Evolutionary conservation across 306 rosid species (phyloP).

Genomic region (Dryas drummondii): DNA sequence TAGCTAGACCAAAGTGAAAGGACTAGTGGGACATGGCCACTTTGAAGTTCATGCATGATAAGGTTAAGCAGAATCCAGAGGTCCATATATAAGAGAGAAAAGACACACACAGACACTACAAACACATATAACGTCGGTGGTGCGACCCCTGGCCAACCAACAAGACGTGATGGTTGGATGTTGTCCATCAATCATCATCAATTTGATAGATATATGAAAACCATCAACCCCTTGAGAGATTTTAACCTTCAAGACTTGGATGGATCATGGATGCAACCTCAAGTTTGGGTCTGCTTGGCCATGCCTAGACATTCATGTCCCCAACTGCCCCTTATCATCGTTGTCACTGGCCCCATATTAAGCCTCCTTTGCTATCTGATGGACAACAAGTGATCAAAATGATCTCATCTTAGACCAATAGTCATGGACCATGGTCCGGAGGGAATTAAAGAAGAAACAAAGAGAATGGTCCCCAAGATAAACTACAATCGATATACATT

Average conservation of each 20-base stretch:
- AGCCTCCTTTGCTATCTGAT: background rate
- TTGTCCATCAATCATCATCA: background rate
- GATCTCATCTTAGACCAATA: background rate
- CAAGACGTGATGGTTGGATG: constrained; percentile 19
- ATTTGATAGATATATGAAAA: background rate
- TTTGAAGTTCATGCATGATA: constrained; percentile 37
- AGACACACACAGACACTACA: too few species aligned
- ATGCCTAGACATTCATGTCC: constrained; percentile 53
- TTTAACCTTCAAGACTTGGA: constrained; percentile 3
- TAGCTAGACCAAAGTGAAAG: too few species aligned
- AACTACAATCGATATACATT: too few species aligned
- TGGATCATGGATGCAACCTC: background rate
- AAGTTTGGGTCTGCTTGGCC: constrained; percentile 30
- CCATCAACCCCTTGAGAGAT: background rate
- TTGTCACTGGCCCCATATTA: constrained; percentile 8
- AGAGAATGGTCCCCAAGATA: background rate
- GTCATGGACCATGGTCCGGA: background rate
- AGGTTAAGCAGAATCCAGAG: constrained; percentile 31
- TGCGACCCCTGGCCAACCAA: constrained; percentile 44
- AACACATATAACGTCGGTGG: constrained; percentile 37
- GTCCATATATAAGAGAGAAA: background rate
- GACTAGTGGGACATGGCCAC: constrained; percentile 29
- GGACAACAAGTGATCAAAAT: constrained; percentile 17
- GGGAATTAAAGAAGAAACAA: background rate
- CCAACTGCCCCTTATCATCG: constrained; percentile 21